These are phyloP conservation scores for Ophioceras dolichostomum DNA, from an alignment of 2,329 filamentous ascomycete genomes.

Conservation along the genomic window DNA sequence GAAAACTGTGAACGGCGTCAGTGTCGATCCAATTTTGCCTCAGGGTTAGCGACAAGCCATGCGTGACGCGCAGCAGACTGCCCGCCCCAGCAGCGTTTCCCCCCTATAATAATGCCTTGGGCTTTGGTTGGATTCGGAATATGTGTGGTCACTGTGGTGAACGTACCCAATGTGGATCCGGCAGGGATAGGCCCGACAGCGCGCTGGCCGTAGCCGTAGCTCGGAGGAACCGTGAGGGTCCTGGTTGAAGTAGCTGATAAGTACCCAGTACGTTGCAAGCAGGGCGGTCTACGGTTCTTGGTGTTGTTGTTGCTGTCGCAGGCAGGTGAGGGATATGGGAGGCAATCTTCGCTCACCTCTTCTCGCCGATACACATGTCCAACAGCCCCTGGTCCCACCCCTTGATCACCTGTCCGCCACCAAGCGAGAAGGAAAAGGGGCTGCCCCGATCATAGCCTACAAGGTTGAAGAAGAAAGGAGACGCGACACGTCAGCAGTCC, in stretches of 20 bases:
- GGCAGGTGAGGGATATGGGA: not conserved
- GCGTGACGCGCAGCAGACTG: too few species aligned
- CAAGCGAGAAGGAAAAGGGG: constrained; percentile 72
- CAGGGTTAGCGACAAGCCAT: not conserved
- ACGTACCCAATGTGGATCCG: constrained; percentile 61
- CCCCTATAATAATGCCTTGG: too few species aligned
- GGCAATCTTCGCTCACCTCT: constrained; percentile 42
- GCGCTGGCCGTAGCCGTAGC: constrained; percentile 68
- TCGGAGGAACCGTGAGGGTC: constrained; percentile 80
- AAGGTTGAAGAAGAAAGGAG: too few species aligned
- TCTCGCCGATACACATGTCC: constrained; percentile 94
- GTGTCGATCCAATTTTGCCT: not conserved
- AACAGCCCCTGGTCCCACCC: constrained; percentile 90
- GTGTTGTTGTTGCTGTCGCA: too few species aligned
- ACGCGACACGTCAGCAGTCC: not conserved
- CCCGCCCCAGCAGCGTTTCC: too few species aligned
- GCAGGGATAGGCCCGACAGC: constrained; percentile 73
- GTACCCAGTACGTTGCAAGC: not conserved
- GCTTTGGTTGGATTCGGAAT: too few species aligned
- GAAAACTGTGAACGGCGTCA: constrained; percentile 40
- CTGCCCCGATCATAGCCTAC: constrained; percentile 51
- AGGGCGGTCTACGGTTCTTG: not conserved
- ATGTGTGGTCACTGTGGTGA: too few species aligned
- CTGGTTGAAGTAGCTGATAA: constrained; percentile 19
- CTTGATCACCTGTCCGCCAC: constrained; percentile 74